Base-by-base conservation (phyloP, 441 rosid genomes). In the Populus trichocarpa region DNA sequence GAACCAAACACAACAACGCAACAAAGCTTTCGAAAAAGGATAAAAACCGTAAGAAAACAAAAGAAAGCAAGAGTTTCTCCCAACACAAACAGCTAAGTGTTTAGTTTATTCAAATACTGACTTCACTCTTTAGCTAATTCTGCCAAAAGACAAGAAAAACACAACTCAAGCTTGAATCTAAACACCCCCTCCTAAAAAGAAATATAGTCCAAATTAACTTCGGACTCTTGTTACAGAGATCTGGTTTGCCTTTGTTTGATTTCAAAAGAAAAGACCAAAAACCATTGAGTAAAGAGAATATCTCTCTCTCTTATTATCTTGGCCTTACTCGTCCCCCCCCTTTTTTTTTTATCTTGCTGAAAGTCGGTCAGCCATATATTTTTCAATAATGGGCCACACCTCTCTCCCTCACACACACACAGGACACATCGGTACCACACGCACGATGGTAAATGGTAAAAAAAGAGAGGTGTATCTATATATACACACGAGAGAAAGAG, bases 141-240 rank as follows among this genome's bases (percentile, higher is more conserved):
- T 78, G 89, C 90, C 91, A 90, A 87, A 90, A 86, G 93, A 93
- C 93, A 90, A 85, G 90, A 86, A 87, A 85, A 72, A 82, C 83
- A 76, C 72, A 85, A 83, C 79, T 67, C 69, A 40, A 86, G 74
- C 72, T 84, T 81, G 80, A 87, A 85, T 81, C 82, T 77, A 75
- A 81, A 82, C 80, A 69, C 76, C 86, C 80, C 73, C 76, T 76
- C 78, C 72, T 67, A 71, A 65, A 78, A n/a, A 16, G 73, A 74
- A 67, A 68, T 30, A 81, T 20, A 61, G 71, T 69, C 79, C 82
- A 82, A 80, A 82, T 30, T 68, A 81, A 82, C 78, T 81, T 84
- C 82, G 90, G 81, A 85, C 81, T 81, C 81, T 82, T 88, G 75
- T 71, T 75, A 76, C 83, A 84, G 86, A 86, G 88, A 85, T 83